Conservation (phyloP, 2,329 filamentous ascomycete species). For the Mycosphaerella arachidis region DNA sequence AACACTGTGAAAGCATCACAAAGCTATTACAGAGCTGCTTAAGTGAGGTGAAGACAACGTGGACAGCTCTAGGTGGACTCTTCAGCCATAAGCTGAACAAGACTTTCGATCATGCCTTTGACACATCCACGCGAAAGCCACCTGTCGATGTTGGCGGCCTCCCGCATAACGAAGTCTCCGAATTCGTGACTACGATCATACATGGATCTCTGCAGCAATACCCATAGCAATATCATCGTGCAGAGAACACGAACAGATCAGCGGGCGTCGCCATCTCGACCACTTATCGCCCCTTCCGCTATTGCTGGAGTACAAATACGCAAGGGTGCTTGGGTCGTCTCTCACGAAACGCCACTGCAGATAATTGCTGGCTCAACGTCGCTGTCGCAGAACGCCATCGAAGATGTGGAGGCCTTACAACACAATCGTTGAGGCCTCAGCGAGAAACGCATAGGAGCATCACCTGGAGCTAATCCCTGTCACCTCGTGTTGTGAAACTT, state of each 20-base stretch:
- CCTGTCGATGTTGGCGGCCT: background rate
- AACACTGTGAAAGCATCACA: background rate
- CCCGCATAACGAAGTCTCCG: background rate
- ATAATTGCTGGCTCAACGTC: background rate
- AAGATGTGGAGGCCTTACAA: background rate
- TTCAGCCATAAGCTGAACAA: background rate
- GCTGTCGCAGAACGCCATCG: background rate
- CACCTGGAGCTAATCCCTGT: conserved; percentile 3
- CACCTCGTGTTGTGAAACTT: conserved; percentile 5
- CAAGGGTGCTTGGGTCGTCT: background rate
- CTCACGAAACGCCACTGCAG: background rate
- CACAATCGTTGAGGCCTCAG: background rate
- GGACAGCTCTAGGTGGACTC: too few relatives aligned
- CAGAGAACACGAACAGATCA: conserved; percentile 2
- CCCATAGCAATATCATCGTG: background rate
- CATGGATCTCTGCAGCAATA: background rate
- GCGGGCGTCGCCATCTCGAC: background rate
- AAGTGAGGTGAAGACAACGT: background rate
- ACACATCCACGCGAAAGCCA: background rate
- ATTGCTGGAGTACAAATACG: background rate
- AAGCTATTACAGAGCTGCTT: background rate
- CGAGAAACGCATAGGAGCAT: background rate
- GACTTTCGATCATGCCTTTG: background rate
- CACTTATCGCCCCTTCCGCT: background rate
- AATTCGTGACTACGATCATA: background rate